A percentile compares a stretch with the other conserved stretches of the same genome.
phyloP scores from a whole-genome alignment of 2,329 filamentous ascomycete species.

The Apiospora phragmitis region DNA sequence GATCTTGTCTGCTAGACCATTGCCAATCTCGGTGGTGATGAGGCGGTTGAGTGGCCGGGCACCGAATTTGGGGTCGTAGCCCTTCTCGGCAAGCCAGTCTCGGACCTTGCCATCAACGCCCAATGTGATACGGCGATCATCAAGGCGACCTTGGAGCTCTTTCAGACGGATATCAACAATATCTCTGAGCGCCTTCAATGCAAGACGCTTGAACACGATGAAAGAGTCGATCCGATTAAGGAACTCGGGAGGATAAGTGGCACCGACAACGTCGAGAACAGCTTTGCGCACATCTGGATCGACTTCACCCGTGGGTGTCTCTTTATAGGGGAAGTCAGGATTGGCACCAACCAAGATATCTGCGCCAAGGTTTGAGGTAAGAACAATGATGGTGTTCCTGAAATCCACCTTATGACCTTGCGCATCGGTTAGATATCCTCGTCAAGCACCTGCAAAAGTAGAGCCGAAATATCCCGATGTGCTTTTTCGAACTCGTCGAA shows the following conservation, averaged over 20 bases:
- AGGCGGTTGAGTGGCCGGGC: constrained; percentile 88
- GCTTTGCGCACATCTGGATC: constrained; percentile 71
- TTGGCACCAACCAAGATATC: constrained; percentile 83
- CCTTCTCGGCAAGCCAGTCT: constrained; percentile 83
- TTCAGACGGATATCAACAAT: constrained; percentile 90
- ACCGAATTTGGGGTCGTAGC: constrained; percentile 90
- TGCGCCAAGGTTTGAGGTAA: constrained; percentile 93
- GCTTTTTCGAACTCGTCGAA: constrained; percentile 99
- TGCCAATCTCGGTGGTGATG: constrained; percentile 87
- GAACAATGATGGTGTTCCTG: constrained; percentile 91
- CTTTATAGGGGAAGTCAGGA: constrained; percentile 62
- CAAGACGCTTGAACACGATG: constrained; percentile 90
- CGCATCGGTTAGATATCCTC: constrained; percentile 94
- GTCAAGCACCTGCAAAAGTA: constrained; percentile 91
- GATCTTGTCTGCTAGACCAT: constrained; percentile 85
- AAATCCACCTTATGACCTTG: constrained; percentile 98
- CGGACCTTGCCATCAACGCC: constrained; percentile 71
- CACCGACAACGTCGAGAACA: constrained; percentile 84
- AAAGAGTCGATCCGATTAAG: constrained; percentile 96
- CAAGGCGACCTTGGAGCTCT: constrained; percentile 80
- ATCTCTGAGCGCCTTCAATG: constrained; percentile 74
- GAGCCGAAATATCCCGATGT: constrained; percentile 88
- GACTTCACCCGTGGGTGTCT: constrained; percentile 67
- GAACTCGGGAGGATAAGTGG: constrained; percentile 84
- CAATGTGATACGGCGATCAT: constrained; percentile 81